Evolutionary conservation across 352 stramenopile genomes (phyloP).

Genomic region (Phytophthora ohioensis): DNA sequence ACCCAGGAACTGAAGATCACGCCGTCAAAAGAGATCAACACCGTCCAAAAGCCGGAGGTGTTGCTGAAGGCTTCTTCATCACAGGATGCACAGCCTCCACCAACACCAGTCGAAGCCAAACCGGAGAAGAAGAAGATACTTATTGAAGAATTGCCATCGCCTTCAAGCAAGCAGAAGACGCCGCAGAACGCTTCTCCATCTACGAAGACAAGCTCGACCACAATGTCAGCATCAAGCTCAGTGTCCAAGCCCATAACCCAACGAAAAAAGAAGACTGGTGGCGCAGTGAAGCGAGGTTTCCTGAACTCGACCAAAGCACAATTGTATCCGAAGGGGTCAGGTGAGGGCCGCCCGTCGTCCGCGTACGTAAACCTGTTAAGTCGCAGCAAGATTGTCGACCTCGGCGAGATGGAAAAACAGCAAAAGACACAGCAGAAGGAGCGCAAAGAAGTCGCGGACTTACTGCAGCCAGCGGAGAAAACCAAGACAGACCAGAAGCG

Average conservation of each 20-base stretch:
- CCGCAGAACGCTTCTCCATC: neutral
- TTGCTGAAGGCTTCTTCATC: constrained; percentile 17
- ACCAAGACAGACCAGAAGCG: constrained; percentile 9
- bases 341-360: constrained; percentile 67
- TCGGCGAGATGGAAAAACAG: constrained; percentile 58
- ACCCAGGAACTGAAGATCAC: constrained; percentile 23
- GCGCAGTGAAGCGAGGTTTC: constrained; percentile 80
- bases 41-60: constrained; percentile 7
- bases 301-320: constrained; percentile 64
- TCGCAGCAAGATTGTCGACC: constrained; percentile 84
- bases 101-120: constrained; percentile 15
- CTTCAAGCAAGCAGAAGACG: constrained; percentile 17
- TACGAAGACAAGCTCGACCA: neutral
- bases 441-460: constrained; percentile 35
- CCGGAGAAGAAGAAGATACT: constrained; percentile 39
- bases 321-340: constrained; percentile 81
- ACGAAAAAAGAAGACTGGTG: constrained; percentile 26
- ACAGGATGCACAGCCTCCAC: constrained; percentile 15
- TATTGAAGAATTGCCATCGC: constrained; percentile 56
- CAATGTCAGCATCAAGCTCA: constrained; percentile 3
- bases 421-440: constrained; percentile 43
- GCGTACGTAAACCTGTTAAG: constrained; percentile 83
- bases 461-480: constrained; percentile 32
- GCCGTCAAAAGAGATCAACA: constrained; percentile 20
- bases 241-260: constrained; percentile 9